These are phyloP conservation scores for Geotrichum cucujoidarum DNA, from an alignment of 1,139 yeast genomes.

Conservation along the genomic window DNA sequence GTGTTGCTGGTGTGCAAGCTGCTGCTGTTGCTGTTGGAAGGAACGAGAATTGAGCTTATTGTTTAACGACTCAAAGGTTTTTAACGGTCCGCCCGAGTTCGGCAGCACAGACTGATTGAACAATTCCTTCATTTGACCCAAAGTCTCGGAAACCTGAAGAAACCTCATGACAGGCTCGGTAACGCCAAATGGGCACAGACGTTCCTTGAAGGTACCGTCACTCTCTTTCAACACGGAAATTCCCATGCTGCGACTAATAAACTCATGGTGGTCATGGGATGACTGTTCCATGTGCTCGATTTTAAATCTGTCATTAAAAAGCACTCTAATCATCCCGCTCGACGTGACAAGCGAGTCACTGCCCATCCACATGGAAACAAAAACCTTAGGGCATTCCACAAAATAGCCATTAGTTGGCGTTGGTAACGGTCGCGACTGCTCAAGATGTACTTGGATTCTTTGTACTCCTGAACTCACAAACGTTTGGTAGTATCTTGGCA, in stretches of 20 bases:
- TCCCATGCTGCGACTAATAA: constrained; percentile 2
- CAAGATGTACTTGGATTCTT: constrained; percentile 54
- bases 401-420: constrained; percentile 61
- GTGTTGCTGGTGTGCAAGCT: constrained; percentile 5
- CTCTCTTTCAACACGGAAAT: constrained; percentile 1
- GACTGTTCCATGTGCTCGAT: constrained; percentile 70
- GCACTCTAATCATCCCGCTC: constrained; percentile 53
- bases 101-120: constrained; percentile 50
- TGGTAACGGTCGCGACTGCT: constrained; percentile 62
- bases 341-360: constrained; percentile 69
- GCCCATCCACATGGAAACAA: constrained; percentile 51
- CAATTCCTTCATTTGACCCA: constrained; percentile 61
- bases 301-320: constrained; percentile 56
- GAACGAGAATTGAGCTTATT: constrained; percentile 5
- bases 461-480: constrained; percentile 50
- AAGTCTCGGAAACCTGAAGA: constrained; percentile 69
- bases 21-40: constrained; percentile 14
- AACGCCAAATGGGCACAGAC: constrained; percentile 47
- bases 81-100: constrained; percentile 51
- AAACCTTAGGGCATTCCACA: constrained; percentile 54
- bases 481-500: constrained; percentile 61
- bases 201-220: background rate
- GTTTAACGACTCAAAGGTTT: constrained; percentile 48
- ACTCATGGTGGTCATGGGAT: constrained; percentile 40
- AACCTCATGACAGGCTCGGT: constrained; percentile 60